These are phyloP conservation scores for Lippia alba DNA, from an alignment of 305 asterid genomes.

Conservation along the genomic window DNA sequence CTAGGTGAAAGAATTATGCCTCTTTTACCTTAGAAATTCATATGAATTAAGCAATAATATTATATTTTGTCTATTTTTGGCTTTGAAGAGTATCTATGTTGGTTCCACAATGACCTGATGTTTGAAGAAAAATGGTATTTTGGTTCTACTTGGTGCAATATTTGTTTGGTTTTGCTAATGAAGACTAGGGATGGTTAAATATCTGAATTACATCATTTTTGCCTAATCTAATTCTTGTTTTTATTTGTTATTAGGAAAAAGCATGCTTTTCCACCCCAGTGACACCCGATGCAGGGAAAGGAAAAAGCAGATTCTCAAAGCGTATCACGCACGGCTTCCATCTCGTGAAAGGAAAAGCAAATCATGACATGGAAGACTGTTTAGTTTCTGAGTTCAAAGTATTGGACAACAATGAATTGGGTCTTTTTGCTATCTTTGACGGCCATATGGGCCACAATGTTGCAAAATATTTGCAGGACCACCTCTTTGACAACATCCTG, in stretches of 20 bases:
- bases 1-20: too few relatives aligned
- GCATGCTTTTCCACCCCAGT: conserved; percentile 72
- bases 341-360: conserved; percentile 71
- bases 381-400: conserved; percentile 69
- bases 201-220: neutral
- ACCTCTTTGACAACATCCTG: conserved; percentile 69
- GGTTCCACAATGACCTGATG: neutral
- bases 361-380: conserved; percentile 87
- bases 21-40: neutral
- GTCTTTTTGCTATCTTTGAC: conserved; percentile 84
- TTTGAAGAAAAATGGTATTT: neutral
- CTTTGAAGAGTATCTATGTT: neutral
- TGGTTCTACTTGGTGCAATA: neutral
- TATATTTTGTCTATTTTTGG: too few relatives aligned
- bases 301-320: conserved; percentile 52
- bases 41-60: too few relatives aligned
- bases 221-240: neutral
- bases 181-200: neutral
- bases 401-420: conserved; percentile 62
- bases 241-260: conserved; percentile 57
- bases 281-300: conserved; percentile 66
- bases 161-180: neutral
- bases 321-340: conserved; percentile 67
- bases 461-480: conserved; percentile 72
- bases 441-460: conserved; percentile 94